Evolutionary conservation across 306 rosid species (phyloP).

Genomic region (Cicer cuneatum): DNA sequence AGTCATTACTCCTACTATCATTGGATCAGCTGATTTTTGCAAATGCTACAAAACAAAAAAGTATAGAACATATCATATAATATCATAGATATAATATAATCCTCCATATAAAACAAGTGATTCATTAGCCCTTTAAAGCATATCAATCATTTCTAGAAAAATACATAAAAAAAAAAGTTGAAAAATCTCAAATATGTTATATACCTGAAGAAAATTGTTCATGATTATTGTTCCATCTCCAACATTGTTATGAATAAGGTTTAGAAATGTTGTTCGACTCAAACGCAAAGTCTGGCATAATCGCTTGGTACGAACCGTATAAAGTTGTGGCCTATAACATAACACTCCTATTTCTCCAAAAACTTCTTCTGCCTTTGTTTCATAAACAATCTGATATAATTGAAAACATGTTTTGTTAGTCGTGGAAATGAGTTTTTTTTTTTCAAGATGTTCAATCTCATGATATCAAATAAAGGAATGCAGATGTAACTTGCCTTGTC

Average conservation of each 20-base stretch:
- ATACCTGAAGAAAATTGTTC: slow-evolving; percentile 70
- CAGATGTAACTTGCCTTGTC: slow-evolving; percentile 60
- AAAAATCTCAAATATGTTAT: neutral
- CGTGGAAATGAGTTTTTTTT: slow-evolving; percentile 10
- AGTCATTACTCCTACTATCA: slow-evolving; percentile 50
- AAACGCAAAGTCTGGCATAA: slow-evolving; percentile 70
- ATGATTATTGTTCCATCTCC: slow-evolving; percentile 73
- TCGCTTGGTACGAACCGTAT: slow-evolving; percentile 70
- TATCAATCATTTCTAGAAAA: neutral
- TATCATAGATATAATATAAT: no score
- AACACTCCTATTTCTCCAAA: slow-evolving; percentile 77
- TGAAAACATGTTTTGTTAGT: slow-evolving; percentile 17
- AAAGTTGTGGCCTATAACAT: slow-evolving; percentile 75
- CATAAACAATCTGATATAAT: slow-evolving; percentile 54
- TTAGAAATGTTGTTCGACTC: slow-evolving; percentile 66
- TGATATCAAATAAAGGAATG: slow-evolving; percentile 16
- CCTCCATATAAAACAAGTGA: no score
- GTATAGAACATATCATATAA: slow-evolving; percentile 9
- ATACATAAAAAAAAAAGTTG: neutral
- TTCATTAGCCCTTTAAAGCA: no score
- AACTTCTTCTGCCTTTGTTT: slow-evolving; percentile 58
- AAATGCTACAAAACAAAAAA: slow-evolving; percentile 53
- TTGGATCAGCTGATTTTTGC: slow-evolving; percentile 46
- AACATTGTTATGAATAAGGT: slow-evolving; percentile 59
- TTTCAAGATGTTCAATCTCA: neutral